Conservation (phyloP, 192 early-diverging fungal genomes). For the Coemansia aciculifera region DNA sequence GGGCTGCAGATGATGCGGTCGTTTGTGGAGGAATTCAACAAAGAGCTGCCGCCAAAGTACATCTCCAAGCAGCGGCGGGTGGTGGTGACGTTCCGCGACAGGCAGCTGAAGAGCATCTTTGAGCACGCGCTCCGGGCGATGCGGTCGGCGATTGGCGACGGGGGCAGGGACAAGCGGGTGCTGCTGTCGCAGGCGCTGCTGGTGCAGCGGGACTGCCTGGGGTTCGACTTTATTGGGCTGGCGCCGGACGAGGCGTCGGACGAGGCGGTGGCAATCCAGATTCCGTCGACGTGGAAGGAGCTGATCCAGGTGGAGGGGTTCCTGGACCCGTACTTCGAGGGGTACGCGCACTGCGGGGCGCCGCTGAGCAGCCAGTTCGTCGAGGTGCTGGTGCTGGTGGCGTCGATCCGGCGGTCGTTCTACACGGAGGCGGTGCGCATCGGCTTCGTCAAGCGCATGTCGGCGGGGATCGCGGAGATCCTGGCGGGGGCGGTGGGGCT, state of each 20-base stretch:
- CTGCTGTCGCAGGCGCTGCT: conserved; percentile 57
- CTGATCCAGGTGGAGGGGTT: conserved; percentile 72
- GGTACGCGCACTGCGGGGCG: conserved; percentile 61
- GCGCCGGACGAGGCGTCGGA: conserved; percentile 77
- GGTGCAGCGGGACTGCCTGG: conserved; percentile 68
- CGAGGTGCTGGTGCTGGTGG: conserved; percentile 77
- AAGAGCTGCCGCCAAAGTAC: conserved; percentile 59
- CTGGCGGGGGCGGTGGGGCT: conserved; percentile 62
- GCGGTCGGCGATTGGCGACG: conserved; percentile 36
- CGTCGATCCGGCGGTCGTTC: conserved; percentile 81
- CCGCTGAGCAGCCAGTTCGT: conserved; percentile 67
- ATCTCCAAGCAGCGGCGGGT: conserved; percentile 69
- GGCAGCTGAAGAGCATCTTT: conserved; percentile 62
- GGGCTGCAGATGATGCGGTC: conserved; percentile 67
- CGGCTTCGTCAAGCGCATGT: conserved; percentile 67
- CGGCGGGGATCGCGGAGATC: conserved; percentile 70
- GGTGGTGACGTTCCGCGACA: conserved; percentile 61
- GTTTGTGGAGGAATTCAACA: conserved; percentile 78
- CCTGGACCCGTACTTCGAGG: conserved; percentile 68
- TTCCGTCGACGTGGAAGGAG: conserved; percentile 78
- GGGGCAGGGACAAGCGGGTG: conserved; percentile 31
- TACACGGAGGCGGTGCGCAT: conserved; percentile 76
- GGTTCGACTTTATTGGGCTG: conserved; percentile 82
- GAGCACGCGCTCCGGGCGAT: conserved; percentile 44
- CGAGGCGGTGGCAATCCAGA: conserved; percentile 68